Evolutionary conservation across 257 asterid species (phyloP), one percentile per base, ranked within the genome.

Genomic region (Handroanthus guayacan): DNA sequence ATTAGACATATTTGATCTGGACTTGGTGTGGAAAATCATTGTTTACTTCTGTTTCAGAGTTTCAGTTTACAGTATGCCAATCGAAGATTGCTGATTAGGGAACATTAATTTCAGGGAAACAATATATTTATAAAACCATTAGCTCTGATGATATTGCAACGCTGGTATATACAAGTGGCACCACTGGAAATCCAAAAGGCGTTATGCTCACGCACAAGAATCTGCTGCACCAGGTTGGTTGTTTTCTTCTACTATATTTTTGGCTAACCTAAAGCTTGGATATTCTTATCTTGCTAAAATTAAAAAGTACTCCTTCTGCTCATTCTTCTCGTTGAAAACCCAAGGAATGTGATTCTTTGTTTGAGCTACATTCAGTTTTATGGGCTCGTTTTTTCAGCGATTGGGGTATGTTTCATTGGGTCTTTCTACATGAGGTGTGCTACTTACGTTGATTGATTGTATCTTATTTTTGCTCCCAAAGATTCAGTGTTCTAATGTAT

Each of bases 121-220:
- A 85, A 39, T 89, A 89, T 81, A 66, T 67, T 55, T 90, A 87
- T 77, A 89, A 87, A 84, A 81, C 91, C 48, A 90, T 92, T 65
- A 81, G 76, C 83, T 81, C 97, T 44, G 94, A 86, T 78, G 98
- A 94, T 75, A 83, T 84, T 73, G 97, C 97, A 17, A 92, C 98
- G 4, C 89, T 94, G 57, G 83, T 92, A 3, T 94, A 94, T 75
- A 94, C 98, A 36, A 94, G 98, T 88, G 98, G 98, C 63, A 94
- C 97, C 81, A 92, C 96, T 62, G 98, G 96, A 64, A 92, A 89
- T 82, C 97, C 98, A 55, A 94, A 92, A 90, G 98, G 98, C 78
- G 96, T 94, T 81, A 92, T 90, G 96, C 97, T 94, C 82, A 90
- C 98, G 0, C 98, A 94, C 82, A 83, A 82, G 84, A 94, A 92